Conservation (phyloP, 163 green algal genomes). For the Scenedesmus sp. region DNA sequence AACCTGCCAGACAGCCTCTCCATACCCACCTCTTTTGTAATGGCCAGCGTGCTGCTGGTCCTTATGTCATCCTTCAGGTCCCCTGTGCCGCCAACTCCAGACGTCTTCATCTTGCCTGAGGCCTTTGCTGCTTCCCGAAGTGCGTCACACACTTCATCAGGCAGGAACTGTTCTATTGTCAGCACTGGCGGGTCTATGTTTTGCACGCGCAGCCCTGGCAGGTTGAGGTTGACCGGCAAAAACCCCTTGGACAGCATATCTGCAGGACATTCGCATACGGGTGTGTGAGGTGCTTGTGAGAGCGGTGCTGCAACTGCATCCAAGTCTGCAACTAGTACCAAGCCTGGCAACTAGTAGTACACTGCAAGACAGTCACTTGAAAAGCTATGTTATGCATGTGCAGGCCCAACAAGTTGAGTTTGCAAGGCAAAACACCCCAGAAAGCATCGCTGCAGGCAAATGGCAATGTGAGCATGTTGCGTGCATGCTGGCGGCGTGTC, state of each 20-base stretch:
- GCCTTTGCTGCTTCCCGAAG: constrained; percentile 17
- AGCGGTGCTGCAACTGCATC: too few relatives aligned
- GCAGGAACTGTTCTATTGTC: constrained; percentile 42
- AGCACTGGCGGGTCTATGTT: constrained; percentile 53
- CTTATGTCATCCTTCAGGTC: constrained; percentile 30
- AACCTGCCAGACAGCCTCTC: not conserved
- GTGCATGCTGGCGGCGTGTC: too few relatives aligned
- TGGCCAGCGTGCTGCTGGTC: constrained; percentile 47
- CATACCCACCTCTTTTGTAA: constrained; percentile 31
- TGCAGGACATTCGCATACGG: not conserved
- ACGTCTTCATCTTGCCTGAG: constrained; percentile 41
- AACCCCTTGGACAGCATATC: constrained; percentile 37
- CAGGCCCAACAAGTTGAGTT: not conserved
- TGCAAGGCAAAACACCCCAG: too few relatives aligned
- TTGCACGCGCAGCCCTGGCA: constrained; percentile 33
- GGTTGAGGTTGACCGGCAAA: constrained; percentile 29
- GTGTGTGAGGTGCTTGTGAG: not conserved
- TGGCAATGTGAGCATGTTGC: too few relatives aligned
- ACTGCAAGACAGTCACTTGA: too few relatives aligned
- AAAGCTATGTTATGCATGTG: too few relatives aligned
- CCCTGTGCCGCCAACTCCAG: not conserved
- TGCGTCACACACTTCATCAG: constrained; percentile 26
- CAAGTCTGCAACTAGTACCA: too few relatives aligned
- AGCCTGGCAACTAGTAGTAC: too few relatives aligned
- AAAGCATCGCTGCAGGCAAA: too few relatives aligned